A percentile compares a stretch with the other conserved stretches of the same genome.
These are phyloP conservation scores for Malassezia equina DNA, from an alignment of 1,284 basidiomycete genomes.

Conservation along the genomic window DNA sequence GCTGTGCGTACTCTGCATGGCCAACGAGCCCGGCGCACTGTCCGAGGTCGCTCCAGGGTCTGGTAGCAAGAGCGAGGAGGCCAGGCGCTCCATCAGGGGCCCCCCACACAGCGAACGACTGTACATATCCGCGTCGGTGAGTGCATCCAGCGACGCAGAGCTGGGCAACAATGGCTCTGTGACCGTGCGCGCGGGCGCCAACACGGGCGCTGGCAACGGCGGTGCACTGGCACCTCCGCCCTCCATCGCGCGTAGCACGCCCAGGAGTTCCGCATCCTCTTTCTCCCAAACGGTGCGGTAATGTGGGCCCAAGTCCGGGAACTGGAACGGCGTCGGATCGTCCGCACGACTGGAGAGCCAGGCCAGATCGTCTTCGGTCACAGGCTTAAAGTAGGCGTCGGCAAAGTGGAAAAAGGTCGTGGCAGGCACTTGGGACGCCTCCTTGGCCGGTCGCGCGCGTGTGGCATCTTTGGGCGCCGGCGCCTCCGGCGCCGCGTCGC, in stretches of 20 bases:
- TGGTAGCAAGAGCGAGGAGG: conserved; percentile 53
- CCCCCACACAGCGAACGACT: conserved; percentile 1
- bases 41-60: conserved; percentile 52
- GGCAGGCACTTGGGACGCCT: conserved; percentile 39
- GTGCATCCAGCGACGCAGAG: neutral
- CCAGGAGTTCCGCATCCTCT: conserved; percentile 56
- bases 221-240: conserved; percentile 15
- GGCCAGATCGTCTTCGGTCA: conserved; percentile 46
- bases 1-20: neutral
- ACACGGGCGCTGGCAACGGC: neutral
- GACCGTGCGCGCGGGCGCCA: no score
- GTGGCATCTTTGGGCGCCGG: neutral
- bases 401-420: conserved; percentile 40
- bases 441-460: conserved; percentile 14
- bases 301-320: conserved; percentile 77
- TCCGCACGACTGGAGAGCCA: conserved; percentile 54
- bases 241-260: neutral
- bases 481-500: neutral
- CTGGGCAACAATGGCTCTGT: neutral
- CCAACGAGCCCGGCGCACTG: neutral
- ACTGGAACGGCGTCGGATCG: conserved; percentile 70
- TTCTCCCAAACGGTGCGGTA: conserved; percentile 83
- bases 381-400: conserved; percentile 44
- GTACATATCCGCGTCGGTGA: conserved; percentile 13
- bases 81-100: conserved; percentile 13